phyloP scores from a whole-genome alignment of 2,329 filamentous ascomycete genomes.

The Amphichorda felina region DNA sequence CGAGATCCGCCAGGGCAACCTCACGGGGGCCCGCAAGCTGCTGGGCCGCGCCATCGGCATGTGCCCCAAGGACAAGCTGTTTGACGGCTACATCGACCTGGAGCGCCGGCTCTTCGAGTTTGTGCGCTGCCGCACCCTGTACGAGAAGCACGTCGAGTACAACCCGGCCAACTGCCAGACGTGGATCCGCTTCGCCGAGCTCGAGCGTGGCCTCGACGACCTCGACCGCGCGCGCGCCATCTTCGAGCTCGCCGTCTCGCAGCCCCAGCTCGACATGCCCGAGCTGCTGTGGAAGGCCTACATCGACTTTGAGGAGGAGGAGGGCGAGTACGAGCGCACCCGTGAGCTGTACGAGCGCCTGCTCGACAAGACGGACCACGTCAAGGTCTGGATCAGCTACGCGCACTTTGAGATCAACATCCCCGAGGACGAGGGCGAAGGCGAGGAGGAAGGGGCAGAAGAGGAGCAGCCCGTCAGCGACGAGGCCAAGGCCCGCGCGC shows the following conservation, averaged over 20 bases:
- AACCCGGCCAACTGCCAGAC: conserved; percentile 83
- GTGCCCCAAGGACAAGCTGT: conserved; percentile 93
- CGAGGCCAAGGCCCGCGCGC: conserved; percentile 70
- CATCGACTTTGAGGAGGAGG: conserved; percentile 96
- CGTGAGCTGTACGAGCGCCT: conserved; percentile 80
- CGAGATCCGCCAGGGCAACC: conserved; percentile 75
- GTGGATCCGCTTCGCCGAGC: conserved; percentile 92
- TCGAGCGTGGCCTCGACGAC: conserved; percentile 86
- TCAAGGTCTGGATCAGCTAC: conserved; percentile 98
- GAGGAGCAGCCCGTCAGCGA: conserved; percentile 65
- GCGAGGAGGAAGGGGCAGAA: conserved; percentile 44
- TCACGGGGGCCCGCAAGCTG: conserved; percentile 73
- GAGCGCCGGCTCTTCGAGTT: conserved; percentile 95
- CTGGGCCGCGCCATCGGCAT: conserved; percentile 83
- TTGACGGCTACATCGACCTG: conserved; percentile 85
- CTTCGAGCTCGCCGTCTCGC: conserved; percentile 78
- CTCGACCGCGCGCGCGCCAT: conserved; percentile 79
- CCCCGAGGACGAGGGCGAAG: conserved; percentile 56
- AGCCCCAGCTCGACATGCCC: conserved; percentile 86
- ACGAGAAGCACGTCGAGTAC: conserved; percentile 89
- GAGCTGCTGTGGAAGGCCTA: conserved; percentile 97
- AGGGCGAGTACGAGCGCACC: conserved; percentile 78
- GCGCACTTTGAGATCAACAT: conserved; percentile 98
- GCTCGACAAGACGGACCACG: conserved; percentile 89
- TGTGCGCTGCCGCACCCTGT: conserved; percentile 76